Evolutionary conservation across 2,329 filamentous ascomycete genomes (phyloP).

Genomic region (Aaosphaeria pasadenensis): DNA sequence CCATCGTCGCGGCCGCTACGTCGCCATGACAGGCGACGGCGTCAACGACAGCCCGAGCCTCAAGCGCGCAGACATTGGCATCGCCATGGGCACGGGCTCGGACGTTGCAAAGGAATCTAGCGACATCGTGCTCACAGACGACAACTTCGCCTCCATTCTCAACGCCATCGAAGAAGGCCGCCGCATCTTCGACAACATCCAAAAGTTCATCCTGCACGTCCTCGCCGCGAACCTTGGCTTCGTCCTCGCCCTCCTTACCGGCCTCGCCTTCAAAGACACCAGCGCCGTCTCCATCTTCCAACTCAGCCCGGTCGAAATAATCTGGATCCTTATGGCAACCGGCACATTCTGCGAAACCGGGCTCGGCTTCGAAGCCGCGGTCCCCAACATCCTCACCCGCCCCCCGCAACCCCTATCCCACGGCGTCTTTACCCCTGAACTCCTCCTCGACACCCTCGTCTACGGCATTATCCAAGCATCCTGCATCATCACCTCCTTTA

Average conservation of each 20-base stretch:
- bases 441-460: constrained; percentile 37
- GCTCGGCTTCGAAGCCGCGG: constrained; percentile 74
- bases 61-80: constrained; percentile 78
- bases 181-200: constrained; percentile 84
- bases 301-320: constrained; percentile 77
- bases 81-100: constrained; percentile 82
- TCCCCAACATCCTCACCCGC: constrained; percentile 73
- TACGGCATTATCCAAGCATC: constrained; percentile 36
- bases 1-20: constrained; percentile 71
- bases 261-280: constrained; percentile 75
- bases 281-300: constrained; percentile 77
- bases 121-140: constrained; percentile 81
- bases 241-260: constrained; percentile 75
- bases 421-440: constrained; percentile 37
- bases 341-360: constrained; percentile 86
- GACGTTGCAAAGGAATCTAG: constrained; percentile 80
- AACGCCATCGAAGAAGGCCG: constrained; percentile 81
- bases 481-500: constrained; percentile 32
- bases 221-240: constrained; percentile 80
- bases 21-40: constrained; percentile 85
- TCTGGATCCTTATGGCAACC: constrained; percentile 95
- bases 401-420: constrained; percentile 64
- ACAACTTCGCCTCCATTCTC: constrained; percentile 85
- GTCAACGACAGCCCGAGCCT: constrained; percentile 84
- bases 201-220: constrained; percentile 77